Evolutionary conservation across 306 rosid species (phyloP).

Genomic region (Gastrolobium villosum): DNA sequence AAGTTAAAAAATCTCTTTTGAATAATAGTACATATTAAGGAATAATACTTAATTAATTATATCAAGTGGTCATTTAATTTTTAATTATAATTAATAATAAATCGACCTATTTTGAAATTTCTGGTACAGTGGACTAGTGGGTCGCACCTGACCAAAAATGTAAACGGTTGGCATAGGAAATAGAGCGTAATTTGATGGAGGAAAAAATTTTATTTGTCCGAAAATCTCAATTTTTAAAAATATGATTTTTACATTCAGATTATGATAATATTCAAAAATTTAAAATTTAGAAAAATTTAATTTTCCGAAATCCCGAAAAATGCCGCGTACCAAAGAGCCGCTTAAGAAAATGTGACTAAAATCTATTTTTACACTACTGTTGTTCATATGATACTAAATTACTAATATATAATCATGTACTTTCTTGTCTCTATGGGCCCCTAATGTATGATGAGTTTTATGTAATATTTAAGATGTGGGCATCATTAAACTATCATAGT

Average conservation of each 20-base stretch:
- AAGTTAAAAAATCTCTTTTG: no score
- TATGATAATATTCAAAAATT: no score
- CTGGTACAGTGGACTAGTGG: background rate
- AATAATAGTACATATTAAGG: background rate
- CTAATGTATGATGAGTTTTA: constrained; percentile 6
- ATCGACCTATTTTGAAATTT: background rate
- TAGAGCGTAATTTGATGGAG: no score
- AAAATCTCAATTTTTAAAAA: no score
- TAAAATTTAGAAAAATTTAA: no score
- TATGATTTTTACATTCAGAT: no score
- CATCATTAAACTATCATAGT: constrained; percentile 37
- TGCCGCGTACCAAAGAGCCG: no score
- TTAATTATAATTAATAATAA: background rate
- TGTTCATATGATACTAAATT: no score
- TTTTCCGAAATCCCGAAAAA: no score
- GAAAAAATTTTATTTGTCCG: no score
- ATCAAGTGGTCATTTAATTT: background rate
- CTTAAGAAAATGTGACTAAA: constrained; percentile 15
- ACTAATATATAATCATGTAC: background rate
- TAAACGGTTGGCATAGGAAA: constrained; percentile 44
- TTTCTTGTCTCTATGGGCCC: constrained; percentile 1
- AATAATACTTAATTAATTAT: background rate
- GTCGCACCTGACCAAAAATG: constrained; percentile 42
- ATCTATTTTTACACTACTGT: background rate
- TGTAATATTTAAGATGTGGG: constrained; percentile 37